Percentiles rank a stretch among this genome's conserved stretches.
These are phyloP conservation scores for Psidium friedrichsthalianum DNA, from an alignment of 345 rosid genomes.

Conservation along the genomic window DNA sequence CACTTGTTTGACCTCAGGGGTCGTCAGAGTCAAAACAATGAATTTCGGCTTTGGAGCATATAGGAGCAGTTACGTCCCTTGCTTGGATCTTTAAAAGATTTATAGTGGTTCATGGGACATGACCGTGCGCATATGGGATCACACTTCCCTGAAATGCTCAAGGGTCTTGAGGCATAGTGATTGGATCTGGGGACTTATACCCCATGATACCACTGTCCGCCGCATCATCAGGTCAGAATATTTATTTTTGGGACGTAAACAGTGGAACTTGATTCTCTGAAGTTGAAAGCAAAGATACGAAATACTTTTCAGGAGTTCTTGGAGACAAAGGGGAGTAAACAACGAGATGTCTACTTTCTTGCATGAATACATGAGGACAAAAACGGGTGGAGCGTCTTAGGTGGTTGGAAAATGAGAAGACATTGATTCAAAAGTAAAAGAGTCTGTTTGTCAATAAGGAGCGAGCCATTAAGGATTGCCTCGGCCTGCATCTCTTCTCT, in stretches of 20 bases:
- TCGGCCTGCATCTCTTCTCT: neutral
- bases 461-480: neutral
- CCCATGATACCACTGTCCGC: slow-evolving; percentile 55
- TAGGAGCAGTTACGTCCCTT: slow-evolving; percentile 75
- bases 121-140: slow-evolving; percentile 91
- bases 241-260: slow-evolving; percentile 59
- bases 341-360: slow-evolving; percentile 45
- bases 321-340: slow-evolving; percentile 56
- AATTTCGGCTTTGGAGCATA: slow-evolving; percentile 75
- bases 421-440: slow-evolving; percentile 27
- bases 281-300: slow-evolving; percentile 34
- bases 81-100: slow-evolving; percentile 57
- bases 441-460: neutral
- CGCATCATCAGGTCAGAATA: slow-evolving; percentile 66
- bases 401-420: slow-evolving; percentile 49
- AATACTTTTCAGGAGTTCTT: slow-evolving; percentile 27
- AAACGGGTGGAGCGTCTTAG: slow-evolving; percentile 52
- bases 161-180: slow-evolving; percentile 72
- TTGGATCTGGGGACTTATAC: slow-evolving; percentile 84
- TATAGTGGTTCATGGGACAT: slow-evolving; percentile 95
- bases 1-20: slow-evolving; percentile 64
- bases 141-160: slow-evolving; percentile 50
- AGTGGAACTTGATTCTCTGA: slow-evolving; percentile 37
- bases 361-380: slow-evolving; percentile 67
- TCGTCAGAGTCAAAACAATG: slow-evolving; percentile 28